Conservation (phyloP, 345 rosid genomes). For the Boechera retrofracta region DNA sequence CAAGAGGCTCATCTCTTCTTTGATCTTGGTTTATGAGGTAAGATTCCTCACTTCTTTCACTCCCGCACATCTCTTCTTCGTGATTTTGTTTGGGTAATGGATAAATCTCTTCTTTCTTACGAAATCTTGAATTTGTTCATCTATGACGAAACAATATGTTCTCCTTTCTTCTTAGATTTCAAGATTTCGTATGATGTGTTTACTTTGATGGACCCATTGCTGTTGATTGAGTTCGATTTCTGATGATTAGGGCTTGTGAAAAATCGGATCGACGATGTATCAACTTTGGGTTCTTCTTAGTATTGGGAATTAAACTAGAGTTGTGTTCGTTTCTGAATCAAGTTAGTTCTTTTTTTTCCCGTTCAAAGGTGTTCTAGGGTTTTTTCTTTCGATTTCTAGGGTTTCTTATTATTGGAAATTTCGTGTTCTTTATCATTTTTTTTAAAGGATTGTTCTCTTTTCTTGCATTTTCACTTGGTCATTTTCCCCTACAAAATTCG, state of each 20-base stretch:
- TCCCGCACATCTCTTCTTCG: not conserved
- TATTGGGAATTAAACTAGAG: not conserved
- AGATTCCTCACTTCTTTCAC: not conserved
- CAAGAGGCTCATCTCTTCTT: conserved; percentile 41
- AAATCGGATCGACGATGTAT: not conserved
- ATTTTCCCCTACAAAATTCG: not conserved
- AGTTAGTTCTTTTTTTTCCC: not conserved
- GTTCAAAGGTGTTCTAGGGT: not conserved
- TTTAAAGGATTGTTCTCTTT: not conserved
- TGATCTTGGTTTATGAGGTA: conserved; percentile 58
- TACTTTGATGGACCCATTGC: not conserved
- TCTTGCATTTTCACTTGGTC: not conserved
- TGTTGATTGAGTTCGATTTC: too few species aligned
- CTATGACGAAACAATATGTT: not conserved
- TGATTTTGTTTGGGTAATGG: not conserved
- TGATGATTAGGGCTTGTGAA: not conserved
- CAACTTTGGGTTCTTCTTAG: not conserved
- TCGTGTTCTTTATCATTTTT: not conserved
- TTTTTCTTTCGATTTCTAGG: not conserved
- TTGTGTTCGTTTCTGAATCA: not conserved
- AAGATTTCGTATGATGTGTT: not conserved
- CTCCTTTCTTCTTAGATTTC: not conserved
- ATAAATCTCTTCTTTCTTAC: not conserved
- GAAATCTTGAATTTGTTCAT: conserved; percentile 16
- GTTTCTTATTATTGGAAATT: not conserved